phyloP scores from a whole-genome alignment of 805 yeast species.

The Lachancea meyersii region DNA sequence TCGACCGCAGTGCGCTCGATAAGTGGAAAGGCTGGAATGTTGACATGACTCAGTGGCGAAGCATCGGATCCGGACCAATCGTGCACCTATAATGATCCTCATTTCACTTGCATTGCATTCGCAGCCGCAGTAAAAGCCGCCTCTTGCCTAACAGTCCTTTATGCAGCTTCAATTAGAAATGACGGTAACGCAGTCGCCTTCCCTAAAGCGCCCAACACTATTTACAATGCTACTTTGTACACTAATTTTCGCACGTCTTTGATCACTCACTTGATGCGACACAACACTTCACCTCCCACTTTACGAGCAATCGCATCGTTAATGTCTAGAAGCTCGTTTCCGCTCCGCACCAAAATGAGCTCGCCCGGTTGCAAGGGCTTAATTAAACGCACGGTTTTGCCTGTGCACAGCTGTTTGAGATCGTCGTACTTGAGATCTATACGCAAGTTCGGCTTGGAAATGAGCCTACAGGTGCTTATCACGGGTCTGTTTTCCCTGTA shows the following conservation, averaged over 20 bases:
- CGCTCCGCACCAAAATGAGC: constrained; percentile 60
- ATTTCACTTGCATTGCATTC: no score
- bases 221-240: constrained; percentile 4
- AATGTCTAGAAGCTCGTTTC: constrained; percentile 57
- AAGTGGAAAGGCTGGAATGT: constrained; percentile 83
- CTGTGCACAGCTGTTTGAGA: constrained; percentile 66
- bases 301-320: constrained; percentile 79
- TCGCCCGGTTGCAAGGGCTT: constrained; percentile 88
- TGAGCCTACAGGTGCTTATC: constrained; percentile 58
- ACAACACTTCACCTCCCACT: constrained; percentile 66
- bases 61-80: constrained; percentile 58
- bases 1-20: constrained; percentile 49
- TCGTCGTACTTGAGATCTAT: constrained; percentile 60
- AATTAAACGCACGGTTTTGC: constrained; percentile 66
- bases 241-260: not conserved
- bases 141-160: not conserved
- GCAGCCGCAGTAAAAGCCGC: no score
- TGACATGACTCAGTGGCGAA: constrained; percentile 80
- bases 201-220: not conserved
- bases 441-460: constrained; percentile 80
- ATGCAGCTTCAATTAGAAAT: not conserved
- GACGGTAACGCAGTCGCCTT: not conserved
- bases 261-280: constrained; percentile 52
- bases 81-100: constrained; percentile 41
- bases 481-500: constrained; percentile 79